Conservation (phyloP, 2,329 filamentous ascomycete genomes). For the Aureobasidium vineae region DNA sequence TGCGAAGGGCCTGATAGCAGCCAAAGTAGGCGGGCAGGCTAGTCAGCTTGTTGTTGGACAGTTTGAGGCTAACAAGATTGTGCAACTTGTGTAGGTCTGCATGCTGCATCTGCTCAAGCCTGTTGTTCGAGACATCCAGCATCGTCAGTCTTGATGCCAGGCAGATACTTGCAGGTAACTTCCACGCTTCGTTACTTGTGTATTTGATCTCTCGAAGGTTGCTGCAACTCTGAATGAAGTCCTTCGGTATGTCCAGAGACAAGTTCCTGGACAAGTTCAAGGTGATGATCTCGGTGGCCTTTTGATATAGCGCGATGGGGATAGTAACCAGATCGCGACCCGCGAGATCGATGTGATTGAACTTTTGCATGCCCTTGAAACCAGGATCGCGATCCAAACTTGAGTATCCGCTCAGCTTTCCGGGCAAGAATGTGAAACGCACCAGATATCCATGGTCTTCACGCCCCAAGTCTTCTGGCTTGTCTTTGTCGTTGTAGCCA, state of each 20-base stretch:
- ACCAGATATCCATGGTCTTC: constrained; percentile 98
- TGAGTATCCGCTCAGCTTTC: constrained; percentile 76
- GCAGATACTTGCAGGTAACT: constrained; percentile 78
- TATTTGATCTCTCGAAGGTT: constrained; percentile 94
- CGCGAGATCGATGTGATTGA: constrained; percentile 89
- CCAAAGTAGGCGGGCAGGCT: constrained; percentile 79
- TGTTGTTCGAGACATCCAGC: constrained; percentile 92
- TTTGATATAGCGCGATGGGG: constrained; percentile 89
- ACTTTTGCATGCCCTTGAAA: constrained; percentile 79
- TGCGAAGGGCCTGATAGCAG: constrained; percentile 73
- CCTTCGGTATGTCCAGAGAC: constrained; percentile 86
- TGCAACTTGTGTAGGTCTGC: constrained; percentile 74
- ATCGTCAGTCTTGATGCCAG: constrained; percentile 79
- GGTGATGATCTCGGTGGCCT: constrained; percentile 87
- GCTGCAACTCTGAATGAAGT: constrained; percentile 92
- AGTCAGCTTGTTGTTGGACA: constrained; percentile 88
- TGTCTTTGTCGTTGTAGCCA: constrained; percentile 82
- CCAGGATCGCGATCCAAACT: constrained; percentile 73
- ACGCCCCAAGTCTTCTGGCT: constrained; percentile 86
- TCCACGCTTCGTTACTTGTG: constrained; percentile 87
- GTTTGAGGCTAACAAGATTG: constrained; percentile 80
- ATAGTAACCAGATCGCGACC: constrained; percentile 91
- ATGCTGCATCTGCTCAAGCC: constrained; percentile 80
- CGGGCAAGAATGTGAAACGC: constrained; percentile 90
- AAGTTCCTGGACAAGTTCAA: constrained; percentile 92